Percentiles rank a stretch among this genome's conserved stretches.
Conservation (phyloP, 202 grass and related monocot genomes). For the Setaria viridis region DNA sequence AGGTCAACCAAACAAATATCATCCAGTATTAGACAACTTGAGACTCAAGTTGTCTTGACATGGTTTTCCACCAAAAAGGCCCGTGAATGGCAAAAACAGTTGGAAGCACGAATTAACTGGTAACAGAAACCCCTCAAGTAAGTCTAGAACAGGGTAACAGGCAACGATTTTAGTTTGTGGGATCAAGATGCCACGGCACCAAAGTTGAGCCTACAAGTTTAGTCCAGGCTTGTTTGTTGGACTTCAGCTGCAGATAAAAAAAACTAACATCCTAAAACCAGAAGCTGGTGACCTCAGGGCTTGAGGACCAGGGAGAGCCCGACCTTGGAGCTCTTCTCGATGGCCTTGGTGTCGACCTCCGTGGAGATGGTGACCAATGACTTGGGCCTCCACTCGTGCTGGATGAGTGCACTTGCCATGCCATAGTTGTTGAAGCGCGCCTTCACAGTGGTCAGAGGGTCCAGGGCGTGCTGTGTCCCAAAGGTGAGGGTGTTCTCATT, state of each 20-base stretch:
- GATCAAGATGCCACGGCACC: slow-evolving; percentile 13
- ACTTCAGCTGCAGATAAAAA: slow-evolving; percentile 47
- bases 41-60: neutral
- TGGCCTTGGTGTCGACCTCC: slow-evolving; percentile 84
- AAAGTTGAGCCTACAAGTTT: slow-evolving; percentile 42
- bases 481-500: slow-evolving; percentile 76
- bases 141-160: slow-evolving; percentile 19
- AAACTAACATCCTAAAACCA: slow-evolving; percentile 47
- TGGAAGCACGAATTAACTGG: slow-evolving; percentile 14
- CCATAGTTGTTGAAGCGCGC: slow-evolving; percentile 77
- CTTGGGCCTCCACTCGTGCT: slow-evolving; percentile 84
- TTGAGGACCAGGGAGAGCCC: slow-evolving; percentile 76
- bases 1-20: neutral
- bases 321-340: slow-evolving; percentile 80
- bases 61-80: slow-evolving; percentile 14
- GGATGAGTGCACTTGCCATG: slow-evolving; percentile 64
- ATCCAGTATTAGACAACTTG: neutral
- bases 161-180: slow-evolving; percentile 32
- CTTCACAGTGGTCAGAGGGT: slow-evolving; percentile 70
- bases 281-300: slow-evolving; percentile 50
- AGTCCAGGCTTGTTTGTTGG: slow-evolving; percentile 45
- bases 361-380: slow-evolving; percentile 78
- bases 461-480: slow-evolving; percentile 68
- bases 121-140: slow-evolving; percentile 23
- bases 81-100: neutral